Base-by-base conservation (phyloP, 2,329 filamentous ascomycete genomes). In the Aspergillus costaricaensis region DNA sequence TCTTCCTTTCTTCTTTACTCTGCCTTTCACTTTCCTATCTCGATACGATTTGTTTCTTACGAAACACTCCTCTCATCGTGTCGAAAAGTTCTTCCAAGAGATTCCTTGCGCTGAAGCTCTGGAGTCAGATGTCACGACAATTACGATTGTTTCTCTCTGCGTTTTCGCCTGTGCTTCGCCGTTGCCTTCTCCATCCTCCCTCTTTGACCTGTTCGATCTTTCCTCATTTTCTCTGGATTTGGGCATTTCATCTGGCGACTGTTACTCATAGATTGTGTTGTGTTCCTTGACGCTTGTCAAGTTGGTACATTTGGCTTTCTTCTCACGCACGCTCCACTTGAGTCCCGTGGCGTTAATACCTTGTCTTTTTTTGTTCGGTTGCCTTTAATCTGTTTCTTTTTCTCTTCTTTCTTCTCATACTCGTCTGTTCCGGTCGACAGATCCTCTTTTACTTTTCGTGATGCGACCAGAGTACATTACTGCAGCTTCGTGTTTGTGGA, bases 221-320 rank as follows among this genome's bases (percentile, higher is more conserved):
- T 72, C 64, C 62, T 67, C 62, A 56, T 55, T 30, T 59, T 67
- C 38, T 70, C 61, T 62, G 59, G 62, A 60, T 66, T 66, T 65
- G 62, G 70, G 76, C 78, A 75, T 74, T 75, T 72, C 66, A 62
- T 70, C 70, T 71, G 67, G 72, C 71, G 68, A 68, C 71, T 72
- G 68, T 69, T 72, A 70, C 69, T 70, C 65, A 76, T 77, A 77
- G 74, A 77, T 69, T 70, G 68, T 68, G 71, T 68, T 62, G 68
- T 68, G 71, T 68, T 62, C 65, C 67, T 70, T 65, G 63, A 67
- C 62, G 65, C 66, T 68, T 58, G 66, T 70, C 62, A 63, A 67
- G 66, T 73, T 67, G 68, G 68, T 67, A 73, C 68, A 68, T 73
- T 73, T 70, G 65, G 68, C 68, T 67, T 66, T 62, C 43, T 59